Evolutionary conservation across 2,329 filamentous ascomycete species (phyloP).

Genomic region (Stenocarpella maydis): DNA sequence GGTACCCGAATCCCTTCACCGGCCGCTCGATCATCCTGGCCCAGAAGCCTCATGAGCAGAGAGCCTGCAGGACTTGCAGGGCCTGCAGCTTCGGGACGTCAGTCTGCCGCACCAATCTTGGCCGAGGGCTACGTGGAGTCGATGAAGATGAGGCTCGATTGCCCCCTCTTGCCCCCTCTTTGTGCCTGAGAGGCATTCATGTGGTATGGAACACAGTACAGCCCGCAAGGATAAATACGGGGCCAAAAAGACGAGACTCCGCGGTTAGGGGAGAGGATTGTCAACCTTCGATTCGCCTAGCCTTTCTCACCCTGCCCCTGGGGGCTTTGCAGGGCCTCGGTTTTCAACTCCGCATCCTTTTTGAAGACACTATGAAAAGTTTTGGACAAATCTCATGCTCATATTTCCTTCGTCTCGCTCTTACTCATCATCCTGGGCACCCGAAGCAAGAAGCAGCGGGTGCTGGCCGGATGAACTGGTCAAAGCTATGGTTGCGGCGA

Average conservation of each 20-base stretch:
- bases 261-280: background rate
- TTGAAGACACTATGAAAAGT: background rate
- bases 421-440: background rate
- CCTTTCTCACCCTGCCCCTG: too few species aligned
- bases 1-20: background rate
- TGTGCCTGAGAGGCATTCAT: background rate
- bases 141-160: constrained; percentile 6
- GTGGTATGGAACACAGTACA: background rate
- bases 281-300: background rate
- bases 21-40: background rate
- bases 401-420: background rate
- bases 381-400: background rate
- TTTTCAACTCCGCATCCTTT: background rate
- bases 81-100: background rate
- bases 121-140: background rate
- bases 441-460: background rate
- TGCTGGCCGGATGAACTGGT: background rate
- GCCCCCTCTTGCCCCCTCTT: background rate
- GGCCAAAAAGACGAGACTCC: background rate
- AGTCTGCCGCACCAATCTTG: background rate
- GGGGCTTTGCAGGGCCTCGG: background rate
- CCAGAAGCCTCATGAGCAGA: background rate
- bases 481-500: background rate
- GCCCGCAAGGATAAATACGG: constrained; percentile 1
- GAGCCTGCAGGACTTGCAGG: background rate